Evolutionary conservation across 176 grass and related monocot species (phyloP), one percentile per base, ranked within the genome.

Genomic region (Hordeum marinum): DNA sequence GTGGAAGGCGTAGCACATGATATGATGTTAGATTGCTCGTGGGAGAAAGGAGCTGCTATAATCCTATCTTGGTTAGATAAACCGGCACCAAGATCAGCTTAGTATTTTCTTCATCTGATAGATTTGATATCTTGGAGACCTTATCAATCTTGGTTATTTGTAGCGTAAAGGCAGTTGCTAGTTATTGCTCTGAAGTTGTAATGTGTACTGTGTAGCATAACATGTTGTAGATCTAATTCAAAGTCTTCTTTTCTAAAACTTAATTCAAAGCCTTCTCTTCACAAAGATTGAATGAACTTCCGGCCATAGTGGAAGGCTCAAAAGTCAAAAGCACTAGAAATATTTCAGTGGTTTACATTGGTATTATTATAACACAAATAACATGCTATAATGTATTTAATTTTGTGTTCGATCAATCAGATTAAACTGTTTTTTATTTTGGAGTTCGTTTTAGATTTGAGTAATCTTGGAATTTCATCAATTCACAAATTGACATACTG

Each of bases 11-110:
- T 98, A 78, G 96, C 96, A 23, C 93, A 98, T 75, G 95, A 98
- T 81, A 89, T 98, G 80, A 98, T 98, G 96, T 35, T 95, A 85
- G 96, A 98, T 87, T 85, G 82, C 87, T 89, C 70, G 0, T 94
- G 93, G 96, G 85, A 92, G 48, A 94, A 98, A 83, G 96, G 96
- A 75, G 96, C 91, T 72, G 85, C 89, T 68, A 82, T 87, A 65
- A 83, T 98, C 67, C 75, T 95, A 64, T 81, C 77, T 1, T 98
- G 96, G 93, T 83, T 95, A 78, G 84, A 83, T 86, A 82, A 88
- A 83, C 37, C 86, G 27, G n/a, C 24, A 45, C 60, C 48, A 73
- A 67, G 57, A 90, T 45, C 34, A 42, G 21, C 36, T 1, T 83
- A 36, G 29, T 78, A 8, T 73, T 58, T 27, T 84, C 63, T 67